These are phyloP conservation scores for Candida nonsorbophila DNA, from an alignment of 805 yeast species.

Conservation along the genomic window DNA sequence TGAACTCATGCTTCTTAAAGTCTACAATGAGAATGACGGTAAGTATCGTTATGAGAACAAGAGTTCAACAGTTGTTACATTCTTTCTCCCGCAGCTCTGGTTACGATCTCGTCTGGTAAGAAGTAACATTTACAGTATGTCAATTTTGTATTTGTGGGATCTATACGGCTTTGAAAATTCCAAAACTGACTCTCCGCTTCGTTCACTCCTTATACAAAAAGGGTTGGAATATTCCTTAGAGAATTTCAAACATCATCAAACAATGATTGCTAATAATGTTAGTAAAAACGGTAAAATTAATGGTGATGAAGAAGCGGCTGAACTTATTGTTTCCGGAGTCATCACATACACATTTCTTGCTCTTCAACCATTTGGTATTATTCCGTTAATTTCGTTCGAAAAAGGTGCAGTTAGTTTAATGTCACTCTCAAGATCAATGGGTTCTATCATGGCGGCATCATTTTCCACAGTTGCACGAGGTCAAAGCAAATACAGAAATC, in stretches of 20 bases:
- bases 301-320: constrained; percentile 11
- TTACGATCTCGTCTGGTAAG: constrained; percentile 2
- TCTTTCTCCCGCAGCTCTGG: constrained; percentile 5
- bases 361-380: constrained; percentile 19
- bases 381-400: constrained; percentile 18
- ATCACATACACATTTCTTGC: constrained; percentile 19
- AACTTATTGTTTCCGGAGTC: constrained; percentile 13
- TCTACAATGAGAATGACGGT: constrained; percentile 3
- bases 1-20: constrained; percentile 6
- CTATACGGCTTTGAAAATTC: constrained; percentile 3
- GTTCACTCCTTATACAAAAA: too few relatives aligned
- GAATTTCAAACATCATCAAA: too few relatives aligned
- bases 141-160: constrained; percentile 4
- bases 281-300: neutral
- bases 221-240: too few relatives aligned
- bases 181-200: too few relatives aligned
- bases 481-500: constrained; percentile 1
- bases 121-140: constrained; percentile 2
- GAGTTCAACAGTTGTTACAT: too few relatives aligned
- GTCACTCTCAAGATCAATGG: constrained; percentile 14
- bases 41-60: constrained; percentile 2
- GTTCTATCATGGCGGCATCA: constrained; percentile 4
- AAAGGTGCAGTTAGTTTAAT: constrained; percentile 15
- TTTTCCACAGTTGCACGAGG: constrained; percentile 5
- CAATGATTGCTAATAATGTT: too few relatives aligned